Evolutionary conservation across 139 green algal species (phyloP), one percentile per base, ranked within the genome.

Genomic region (Coccomyxa sp.): DNA sequence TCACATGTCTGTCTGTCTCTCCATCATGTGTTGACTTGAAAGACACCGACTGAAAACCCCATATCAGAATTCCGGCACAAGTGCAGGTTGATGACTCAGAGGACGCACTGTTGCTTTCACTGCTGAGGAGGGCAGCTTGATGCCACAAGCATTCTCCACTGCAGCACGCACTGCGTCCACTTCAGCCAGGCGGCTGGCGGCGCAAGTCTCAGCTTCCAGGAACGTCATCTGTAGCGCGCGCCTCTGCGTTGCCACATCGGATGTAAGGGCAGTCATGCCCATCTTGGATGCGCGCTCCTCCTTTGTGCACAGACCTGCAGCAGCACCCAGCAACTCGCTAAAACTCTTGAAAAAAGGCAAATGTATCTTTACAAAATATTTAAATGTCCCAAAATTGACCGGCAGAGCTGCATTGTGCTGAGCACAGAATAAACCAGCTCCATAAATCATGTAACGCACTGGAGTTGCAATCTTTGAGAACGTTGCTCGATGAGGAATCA

Each of bases 151-250:
- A 25, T 17, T 21, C 79, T 71, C 38, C 38, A 81, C 45, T 30
- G 77, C 77, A 15, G 77, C 15, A 60, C 77, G 77, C 16, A 81
- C 18, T 12, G 25, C 31, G 16, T 59, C 38, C 15, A 81, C 45
- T 28, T 60, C 77, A 16, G 21, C 25, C 4, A 81, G 17, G 77
- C 28, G 79, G 57, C 13, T 32, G 23, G 25, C 25, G 10, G 51
- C 57, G 16, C 68, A 32, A 0, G 82, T 76, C 82, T 85, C 76
- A 31, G 80, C 38, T 18, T 81, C 77, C 31, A 81, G 30, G 82
- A 81, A 85, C 31, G 60, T 85, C 58, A 31, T 63, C 76, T 82
- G 82, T 75, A 85, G 76, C 21, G 58, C 31, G 58, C 67, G 76
- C 76, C 80, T 59, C 68, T 60, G 58, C 27, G 75, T 32, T 3